A percentile compares a stretch with the other conserved stretches of the same genome.
Conservation (phyloP, 2,329 filamentous ascomycete species). For the Sclerotinia glacialis region DNA sequence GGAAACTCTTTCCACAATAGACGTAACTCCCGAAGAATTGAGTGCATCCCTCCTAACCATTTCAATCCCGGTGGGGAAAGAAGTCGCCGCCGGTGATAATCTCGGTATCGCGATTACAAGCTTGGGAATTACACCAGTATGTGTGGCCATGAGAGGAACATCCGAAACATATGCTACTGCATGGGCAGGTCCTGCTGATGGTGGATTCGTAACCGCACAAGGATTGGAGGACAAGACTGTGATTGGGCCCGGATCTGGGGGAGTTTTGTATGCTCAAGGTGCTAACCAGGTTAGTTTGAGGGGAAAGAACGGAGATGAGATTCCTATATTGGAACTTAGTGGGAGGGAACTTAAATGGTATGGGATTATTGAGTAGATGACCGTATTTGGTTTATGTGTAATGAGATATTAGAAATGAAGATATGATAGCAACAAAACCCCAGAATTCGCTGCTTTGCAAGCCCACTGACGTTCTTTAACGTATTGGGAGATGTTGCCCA, state of each 20-base stretch:
- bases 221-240: background rate
- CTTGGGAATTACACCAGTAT: slow-evolving; percentile 26
- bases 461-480: too few species aligned
- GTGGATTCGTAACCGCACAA: slow-evolving; percentile 11
- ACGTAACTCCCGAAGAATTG: slow-evolving; percentile 18
- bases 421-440: background rate
- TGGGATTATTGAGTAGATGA: background rate
- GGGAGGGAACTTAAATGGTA: slow-evolving; percentile 16
- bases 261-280: slow-evolving; percentile 30
- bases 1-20: slow-evolving; percentile 28
- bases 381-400: background rate
- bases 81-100: slow-evolving; percentile 26
- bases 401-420: slow-evolving; percentile 1
- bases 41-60: slow-evolving; percentile 24
- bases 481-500: too few species aligned
- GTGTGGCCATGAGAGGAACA: slow-evolving; percentile 22
- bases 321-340: background rate
- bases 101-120: slow-evolving; percentile 29
- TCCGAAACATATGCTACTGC: background rate
- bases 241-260: slow-evolving; percentile 13
- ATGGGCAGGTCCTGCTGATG: slow-evolving; percentile 4
- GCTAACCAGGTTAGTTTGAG: slow-evolving; percentile 9
- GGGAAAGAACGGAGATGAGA: background rate
- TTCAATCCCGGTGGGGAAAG: slow-evolving; percentile 19
- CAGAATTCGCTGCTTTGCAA: too few species aligned